Percentiles rank a stretch among this genome's conserved stretches.
Evolutionary conservation across 2,329 filamentous ascomycete genomes (phyloP).

Genomic region (Helotiales sp.): DNA sequence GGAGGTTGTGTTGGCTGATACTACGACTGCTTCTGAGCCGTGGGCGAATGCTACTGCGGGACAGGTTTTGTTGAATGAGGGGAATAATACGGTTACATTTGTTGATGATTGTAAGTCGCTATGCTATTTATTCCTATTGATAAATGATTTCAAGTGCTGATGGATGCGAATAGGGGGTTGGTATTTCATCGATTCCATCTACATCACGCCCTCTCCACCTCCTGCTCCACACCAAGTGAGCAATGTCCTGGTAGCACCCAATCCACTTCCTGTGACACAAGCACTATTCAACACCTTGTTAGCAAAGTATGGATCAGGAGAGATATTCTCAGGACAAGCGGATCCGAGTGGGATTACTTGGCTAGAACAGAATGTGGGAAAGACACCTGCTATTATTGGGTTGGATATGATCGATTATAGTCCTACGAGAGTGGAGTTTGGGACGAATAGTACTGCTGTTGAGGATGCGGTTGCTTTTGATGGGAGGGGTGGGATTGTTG

Average conservation of each 20-base stretch:
- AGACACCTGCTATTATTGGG: constrained; percentile 47
- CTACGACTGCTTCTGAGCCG: constrained; percentile 35
- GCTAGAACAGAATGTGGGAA: constrained; percentile 45
- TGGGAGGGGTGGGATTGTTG: constrained; percentile 45
- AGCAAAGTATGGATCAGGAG: constrained; percentile 14
- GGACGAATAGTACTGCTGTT: constrained; percentile 41
- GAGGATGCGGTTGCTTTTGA: constrained; percentile 48
- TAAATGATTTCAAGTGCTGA: too few species aligned
- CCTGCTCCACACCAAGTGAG: constrained; percentile 43
- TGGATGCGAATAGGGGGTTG: too few species aligned
- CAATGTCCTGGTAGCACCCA: constrained; percentile 39
- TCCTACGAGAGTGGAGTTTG: constrained; percentile 40
- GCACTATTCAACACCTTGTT: constrained; percentile 17
- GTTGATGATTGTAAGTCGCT: constrained; percentile 41
- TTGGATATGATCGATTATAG: constrained; percentile 52
- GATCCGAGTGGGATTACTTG: constrained; percentile 45
- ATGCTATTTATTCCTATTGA: neutral
- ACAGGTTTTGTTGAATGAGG: constrained; percentile 45
- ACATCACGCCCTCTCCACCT: constrained; percentile 37
- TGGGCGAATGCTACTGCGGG: constrained; percentile 44
- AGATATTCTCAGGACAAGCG: constrained; percentile 46
- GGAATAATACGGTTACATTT: constrained; percentile 46
- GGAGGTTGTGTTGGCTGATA: constrained; percentile 39
- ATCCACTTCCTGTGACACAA: constrained; percentile 20
- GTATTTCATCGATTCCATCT: constrained; percentile 48